Evolutionary conservation across 768 basidiomycete species (phyloP).

Genomic region (Podaxis rugospora): DNA sequence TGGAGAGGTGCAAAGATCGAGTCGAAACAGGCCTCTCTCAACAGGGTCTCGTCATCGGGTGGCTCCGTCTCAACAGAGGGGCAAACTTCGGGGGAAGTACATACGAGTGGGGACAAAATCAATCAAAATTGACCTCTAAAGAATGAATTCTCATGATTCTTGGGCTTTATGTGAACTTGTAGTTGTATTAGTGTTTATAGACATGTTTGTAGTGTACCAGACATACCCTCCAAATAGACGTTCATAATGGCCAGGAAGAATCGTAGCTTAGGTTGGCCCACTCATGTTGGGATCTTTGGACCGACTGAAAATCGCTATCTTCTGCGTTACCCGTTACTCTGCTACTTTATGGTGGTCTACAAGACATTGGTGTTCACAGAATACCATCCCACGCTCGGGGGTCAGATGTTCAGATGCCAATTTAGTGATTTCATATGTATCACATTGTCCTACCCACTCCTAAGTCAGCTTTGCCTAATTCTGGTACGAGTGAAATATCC

Average conservation of each 20-base stretch:
- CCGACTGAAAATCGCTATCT: too few species aligned
- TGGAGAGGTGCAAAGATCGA: neutral
- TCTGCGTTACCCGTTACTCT: too few species aligned
- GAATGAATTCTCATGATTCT: neutral
- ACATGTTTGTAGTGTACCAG: too few species aligned
- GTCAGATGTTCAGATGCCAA: neutral
- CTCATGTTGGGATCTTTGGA: too few species aligned
- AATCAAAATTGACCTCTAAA: neutral
- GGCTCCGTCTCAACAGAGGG: neutral
- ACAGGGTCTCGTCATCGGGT: neutral
- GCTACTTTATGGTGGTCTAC: too few species aligned
- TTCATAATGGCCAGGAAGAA: too few species aligned
- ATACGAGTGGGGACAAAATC: neutral
- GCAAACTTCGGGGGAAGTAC: neutral
- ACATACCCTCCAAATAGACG: too few species aligned
- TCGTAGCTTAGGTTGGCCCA: too few species aligned
- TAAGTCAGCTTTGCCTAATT: neutral
- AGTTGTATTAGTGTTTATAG: neutral
- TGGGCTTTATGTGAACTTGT: neutral
- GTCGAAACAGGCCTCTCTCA: neutral
- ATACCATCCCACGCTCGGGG: neutral
- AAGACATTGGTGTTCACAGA: neutral
- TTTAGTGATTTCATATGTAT: neutral
- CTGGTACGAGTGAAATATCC: neutral
- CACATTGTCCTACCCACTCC: neutral